A percentile compares a stretch with the other conserved stretches of the same genome.
Conservation (phyloP, 148 eudicot genomes). For the Arbutus unedo region DNA sequence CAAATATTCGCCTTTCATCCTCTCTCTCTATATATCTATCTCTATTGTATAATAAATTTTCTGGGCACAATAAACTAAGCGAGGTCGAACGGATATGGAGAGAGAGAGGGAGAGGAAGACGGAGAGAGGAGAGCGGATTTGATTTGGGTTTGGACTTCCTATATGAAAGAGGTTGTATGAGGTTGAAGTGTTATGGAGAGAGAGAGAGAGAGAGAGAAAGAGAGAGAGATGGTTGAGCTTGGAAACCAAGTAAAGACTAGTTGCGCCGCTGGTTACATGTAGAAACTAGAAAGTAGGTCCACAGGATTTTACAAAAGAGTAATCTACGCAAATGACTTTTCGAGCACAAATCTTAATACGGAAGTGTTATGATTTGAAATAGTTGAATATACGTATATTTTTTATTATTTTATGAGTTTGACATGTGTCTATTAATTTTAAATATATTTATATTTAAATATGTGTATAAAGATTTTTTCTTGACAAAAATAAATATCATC, state of each 20-base stretch:
- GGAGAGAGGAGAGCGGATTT: background rate
- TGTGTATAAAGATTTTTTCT: too few species aligned
- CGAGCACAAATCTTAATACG: too few species aligned
- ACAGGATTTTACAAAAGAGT: too few species aligned
- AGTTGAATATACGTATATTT: too few species aligned
- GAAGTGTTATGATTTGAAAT: too few species aligned
- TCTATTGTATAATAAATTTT: background rate
- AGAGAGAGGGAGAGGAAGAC: background rate
- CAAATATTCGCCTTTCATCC: conserved; percentile 43
- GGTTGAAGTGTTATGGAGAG: background rate
- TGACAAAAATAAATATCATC: too few species aligned
- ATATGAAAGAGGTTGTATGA: background rate
- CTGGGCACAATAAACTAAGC: background rate
- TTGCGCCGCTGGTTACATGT: conserved; percentile 34
- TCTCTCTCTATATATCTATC: background rate
- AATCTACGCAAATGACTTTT: too few species aligned
- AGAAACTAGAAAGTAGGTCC: too few species aligned
- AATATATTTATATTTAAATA: too few species aligned
- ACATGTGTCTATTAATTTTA: too few species aligned
- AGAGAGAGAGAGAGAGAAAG: background rate
- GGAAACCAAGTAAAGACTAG: conserved; percentile 26
- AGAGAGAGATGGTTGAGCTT: conserved; percentile 30
- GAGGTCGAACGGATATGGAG: background rate
- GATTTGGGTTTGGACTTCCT: background rate
- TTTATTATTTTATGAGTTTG: too few species aligned